These are phyloP conservation scores for Dichomitus squalens DNA, from an alignment of 1,284 basidiomycete species.

Conservation along the genomic window DNA sequence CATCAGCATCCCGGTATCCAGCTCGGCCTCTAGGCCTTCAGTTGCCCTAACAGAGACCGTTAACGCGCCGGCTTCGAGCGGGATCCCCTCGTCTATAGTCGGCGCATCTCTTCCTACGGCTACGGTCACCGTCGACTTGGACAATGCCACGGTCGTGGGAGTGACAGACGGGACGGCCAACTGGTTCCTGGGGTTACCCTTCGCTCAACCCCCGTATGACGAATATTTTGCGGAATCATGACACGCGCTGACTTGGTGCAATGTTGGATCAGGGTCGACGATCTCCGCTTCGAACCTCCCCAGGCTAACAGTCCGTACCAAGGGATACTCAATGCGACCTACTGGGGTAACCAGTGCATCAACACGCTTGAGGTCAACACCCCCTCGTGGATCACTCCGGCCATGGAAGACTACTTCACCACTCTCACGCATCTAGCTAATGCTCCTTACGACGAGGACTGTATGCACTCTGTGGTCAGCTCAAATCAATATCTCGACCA, in stretches of 20 bases:
- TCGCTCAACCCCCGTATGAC: slow-evolving; percentile 45
- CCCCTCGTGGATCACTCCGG: background rate
- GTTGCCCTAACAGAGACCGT: too few species aligned
- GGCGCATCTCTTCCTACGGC: background rate
- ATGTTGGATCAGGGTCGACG: slow-evolving; percentile 11
- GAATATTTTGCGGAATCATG: background rate
- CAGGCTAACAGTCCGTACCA: slow-evolving; percentile 41
- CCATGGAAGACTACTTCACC: slow-evolving; percentile 30
- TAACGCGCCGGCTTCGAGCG: too few species aligned
- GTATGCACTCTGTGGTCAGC: background rate
- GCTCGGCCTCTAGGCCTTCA: too few species aligned
- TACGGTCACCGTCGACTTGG: slow-evolving; percentile 1
- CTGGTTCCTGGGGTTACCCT: slow-evolving; percentile 56
- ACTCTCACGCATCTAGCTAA: background rate
- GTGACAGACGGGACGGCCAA: slow-evolving; percentile 22
- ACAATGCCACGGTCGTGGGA: slow-evolving; percentile 22
- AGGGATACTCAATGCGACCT: slow-evolving; percentile 39
- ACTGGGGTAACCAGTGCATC: slow-evolving; percentile 48
- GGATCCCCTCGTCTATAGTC: background rate
- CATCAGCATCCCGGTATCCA: too few species aligned
- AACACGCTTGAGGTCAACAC: background rate
- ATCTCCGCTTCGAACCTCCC: slow-evolving; percentile 46
- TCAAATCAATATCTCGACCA: background rate
- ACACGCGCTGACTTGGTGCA: background rate
- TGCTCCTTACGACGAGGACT: slow-evolving; percentile 18